phyloP scores from a whole-genome alignment of 768 basidiomycete species.

The Leccinellum albellum region DNA sequence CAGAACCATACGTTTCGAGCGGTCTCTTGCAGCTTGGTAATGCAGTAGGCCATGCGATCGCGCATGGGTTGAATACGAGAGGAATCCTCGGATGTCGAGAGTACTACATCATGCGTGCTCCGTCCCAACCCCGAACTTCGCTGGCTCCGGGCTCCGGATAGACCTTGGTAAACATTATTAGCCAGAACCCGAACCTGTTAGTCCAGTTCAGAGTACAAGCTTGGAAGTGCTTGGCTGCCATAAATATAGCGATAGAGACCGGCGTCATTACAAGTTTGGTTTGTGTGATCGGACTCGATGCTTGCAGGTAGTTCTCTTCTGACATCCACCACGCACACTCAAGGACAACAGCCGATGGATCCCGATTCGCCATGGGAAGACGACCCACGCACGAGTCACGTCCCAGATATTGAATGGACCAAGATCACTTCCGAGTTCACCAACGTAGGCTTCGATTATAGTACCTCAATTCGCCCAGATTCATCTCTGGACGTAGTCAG shows the following conservation, averaged over 20 bases:
- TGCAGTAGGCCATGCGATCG: conserved; percentile 8
- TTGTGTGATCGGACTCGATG: background rate
- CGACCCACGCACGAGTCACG: conserved; percentile 30
- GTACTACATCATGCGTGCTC: background rate
- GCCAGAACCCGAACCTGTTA: background rate
- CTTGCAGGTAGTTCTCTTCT: background rate
- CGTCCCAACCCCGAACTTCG: background rate
- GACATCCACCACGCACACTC: background rate
- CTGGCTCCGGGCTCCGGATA: background rate
- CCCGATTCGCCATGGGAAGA: conserved; percentile 62
- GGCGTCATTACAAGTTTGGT: background rate
- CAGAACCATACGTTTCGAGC: conserved; percentile 15
- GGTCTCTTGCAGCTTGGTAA: conserved; percentile 17
- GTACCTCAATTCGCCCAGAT: background rate
- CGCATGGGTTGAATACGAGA: conserved; percentile 8
- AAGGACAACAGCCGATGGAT: conserved; percentile 14
- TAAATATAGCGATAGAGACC: background rate
- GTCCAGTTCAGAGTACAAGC: background rate
- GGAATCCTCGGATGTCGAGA: background rate
- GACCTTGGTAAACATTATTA: background rate
- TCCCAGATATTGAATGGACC: conserved; percentile 58
- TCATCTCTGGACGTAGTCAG: conserved; percentile 50
- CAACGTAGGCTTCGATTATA: conserved; percentile 45
- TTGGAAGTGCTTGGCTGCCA: background rate
- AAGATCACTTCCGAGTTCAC: conserved; percentile 67